Conservation (phyloP, 1,284 basidiomycete species). For the Amylostereum areolatum region DNA sequence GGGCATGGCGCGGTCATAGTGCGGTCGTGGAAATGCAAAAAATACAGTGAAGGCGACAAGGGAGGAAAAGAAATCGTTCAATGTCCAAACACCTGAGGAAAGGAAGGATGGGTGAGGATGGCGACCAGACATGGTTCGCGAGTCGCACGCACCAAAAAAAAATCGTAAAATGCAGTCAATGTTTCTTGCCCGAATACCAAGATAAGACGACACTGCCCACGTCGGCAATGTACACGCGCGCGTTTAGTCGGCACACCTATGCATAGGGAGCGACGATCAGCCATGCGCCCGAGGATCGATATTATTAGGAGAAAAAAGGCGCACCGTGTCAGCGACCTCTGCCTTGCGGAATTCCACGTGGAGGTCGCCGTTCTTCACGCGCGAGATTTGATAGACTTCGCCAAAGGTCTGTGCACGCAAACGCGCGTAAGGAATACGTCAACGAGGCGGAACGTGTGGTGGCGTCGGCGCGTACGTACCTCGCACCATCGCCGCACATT, state of each 20-base stretch:
- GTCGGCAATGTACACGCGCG: slow-evolving; percentile 61
- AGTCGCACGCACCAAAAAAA: no score
- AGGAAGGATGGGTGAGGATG: no score
- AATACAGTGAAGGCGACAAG: no score
- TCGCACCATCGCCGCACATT: slow-evolving; percentile 61
- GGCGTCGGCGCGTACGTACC: slow-evolving; percentile 31
- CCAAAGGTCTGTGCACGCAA: slow-evolving; percentile 52
- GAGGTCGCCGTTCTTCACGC: slow-evolving; percentile 68
- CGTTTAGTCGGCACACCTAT: slow-evolving; percentile 70
- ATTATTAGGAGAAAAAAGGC: no score
- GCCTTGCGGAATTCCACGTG: slow-evolving; percentile 64
- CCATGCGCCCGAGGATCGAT: no score
- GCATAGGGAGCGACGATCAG: neutral
- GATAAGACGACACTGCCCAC: slow-evolving; percentile 73
- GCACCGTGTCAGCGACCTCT: slow-evolving; percentile 73
- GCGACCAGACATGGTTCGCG: no score
- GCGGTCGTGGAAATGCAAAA: no score
- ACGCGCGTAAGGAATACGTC: slow-evolving; percentile 4
- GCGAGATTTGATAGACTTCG: slow-evolving; percentile 60
- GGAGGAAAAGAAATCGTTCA: no score
- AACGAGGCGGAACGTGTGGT: neutral
- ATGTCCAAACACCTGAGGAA: no score
- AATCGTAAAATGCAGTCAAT: no score
- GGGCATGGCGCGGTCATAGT: no score
- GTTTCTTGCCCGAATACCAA: slow-evolving; percentile 63